A percentile compares a stretch with the other conserved stretches of the same genome.
phyloP scores from a whole-genome alignment of 164 flowering plant genomes.

The Liquidambar formosana region DNA sequence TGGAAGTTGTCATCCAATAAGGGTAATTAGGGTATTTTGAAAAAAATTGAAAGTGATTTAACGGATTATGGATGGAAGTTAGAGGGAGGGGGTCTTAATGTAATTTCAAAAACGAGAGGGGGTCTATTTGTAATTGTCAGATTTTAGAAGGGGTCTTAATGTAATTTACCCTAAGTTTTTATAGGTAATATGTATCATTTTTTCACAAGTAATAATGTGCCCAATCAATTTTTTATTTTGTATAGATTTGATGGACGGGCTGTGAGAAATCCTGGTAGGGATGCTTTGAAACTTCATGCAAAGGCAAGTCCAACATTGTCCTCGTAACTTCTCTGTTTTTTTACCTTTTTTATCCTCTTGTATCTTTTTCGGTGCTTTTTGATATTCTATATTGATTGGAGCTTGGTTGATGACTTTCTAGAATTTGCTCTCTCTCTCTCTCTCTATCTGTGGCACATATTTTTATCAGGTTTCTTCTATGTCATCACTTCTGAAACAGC shows the following conservation, averaged over 20 bases:
- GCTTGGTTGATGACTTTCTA: not conserved
- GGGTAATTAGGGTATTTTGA: too few species aligned
- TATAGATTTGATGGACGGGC: conserved; percentile 73
- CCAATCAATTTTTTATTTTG: not conserved
- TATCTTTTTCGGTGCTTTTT: not conserved
- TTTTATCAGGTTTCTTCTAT: conserved; percentile 69
- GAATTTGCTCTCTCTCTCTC: not conserved
- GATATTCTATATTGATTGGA: not conserved
- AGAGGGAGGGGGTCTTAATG: too few species aligned
- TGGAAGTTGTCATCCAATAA: too few species aligned
- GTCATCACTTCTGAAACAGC: conserved; percentile 59
- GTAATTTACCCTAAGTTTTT: too few species aligned
- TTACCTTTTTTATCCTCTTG: too few species aligned
- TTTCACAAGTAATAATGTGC: too few species aligned
- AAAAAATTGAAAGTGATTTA: too few species aligned
- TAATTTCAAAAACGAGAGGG: too few species aligned
- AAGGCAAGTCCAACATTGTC: conserved; percentile 47
- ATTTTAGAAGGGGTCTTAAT: too few species aligned
- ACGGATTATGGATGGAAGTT: too few species aligned
- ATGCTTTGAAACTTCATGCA: conserved; percentile 78
- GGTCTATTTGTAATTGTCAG: too few species aligned
- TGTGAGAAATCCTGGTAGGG: conserved; percentile 79
- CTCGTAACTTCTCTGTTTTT: not conserved
- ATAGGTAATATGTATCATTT: too few species aligned
- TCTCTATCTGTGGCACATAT: not conserved